Base-by-base conservation (phyloP, 305 asterid genomes). In the Caryopteris hybrid region DNA sequence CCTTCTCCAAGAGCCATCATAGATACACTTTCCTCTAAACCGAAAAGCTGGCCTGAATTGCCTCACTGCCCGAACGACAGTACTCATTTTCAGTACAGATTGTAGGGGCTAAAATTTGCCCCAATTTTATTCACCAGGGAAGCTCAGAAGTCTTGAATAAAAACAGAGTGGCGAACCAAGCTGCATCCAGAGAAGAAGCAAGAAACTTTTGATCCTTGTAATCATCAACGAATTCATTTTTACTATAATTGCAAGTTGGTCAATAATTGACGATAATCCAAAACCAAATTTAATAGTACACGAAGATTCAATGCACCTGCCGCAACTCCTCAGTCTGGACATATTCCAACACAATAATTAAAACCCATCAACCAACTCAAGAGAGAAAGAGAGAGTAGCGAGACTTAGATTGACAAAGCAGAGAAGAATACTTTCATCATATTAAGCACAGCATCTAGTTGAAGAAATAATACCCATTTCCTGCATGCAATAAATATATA, bases 11-110 rank as follows among this genome's bases (percentile, higher is more conserved):
- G 77, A 69, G 65, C 85, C 77, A 65, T 64, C 68, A 31, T 57
- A 66, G 7, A 61, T 42, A 39, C 50, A 71, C 62, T 71, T 72
- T 58, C 79, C 72, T 66, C 76, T 73, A 61, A 21, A 48, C 64
- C 22, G 67, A 58, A 61, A 59, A 69, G 80, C 85, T 8, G 83
- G 80, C 63, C 71, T 78, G 61, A 84, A 76, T 66, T 76, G 83
- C 79, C 82, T 88, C 38, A 64, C 31, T 8, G 80, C 79, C 71
- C 86, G 81, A 67, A 84, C 36, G 71, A 64, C 68, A 4, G 70
- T 53, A 80, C 90, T 79, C 98, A 92, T 92, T 58, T 76, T 73
- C 34, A 34, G 62, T 53, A 60, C 66, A 60, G 55, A 66, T 61
- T 51, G 38, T 21, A 39, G 59, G 17, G 39, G 23, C 60, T 33